A percentile compares a stretch with the other conserved stretches of the same genome.
Evolutionary conservation across 768 basidiomycete genomes (phyloP).

Genomic region (Rhizopogon vulgaris): DNA sequence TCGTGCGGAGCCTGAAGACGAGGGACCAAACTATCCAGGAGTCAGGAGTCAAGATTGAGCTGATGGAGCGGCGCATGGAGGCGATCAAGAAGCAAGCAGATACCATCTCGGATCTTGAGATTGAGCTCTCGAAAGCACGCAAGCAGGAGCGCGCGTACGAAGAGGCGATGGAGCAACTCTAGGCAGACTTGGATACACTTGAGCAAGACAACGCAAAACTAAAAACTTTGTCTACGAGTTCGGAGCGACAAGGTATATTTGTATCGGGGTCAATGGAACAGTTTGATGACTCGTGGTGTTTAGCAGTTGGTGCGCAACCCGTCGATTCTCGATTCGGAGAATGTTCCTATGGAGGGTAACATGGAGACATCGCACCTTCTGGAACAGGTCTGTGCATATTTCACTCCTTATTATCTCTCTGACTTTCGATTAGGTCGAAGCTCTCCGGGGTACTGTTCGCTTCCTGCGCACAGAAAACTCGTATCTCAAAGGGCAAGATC

Average conservation of each 20-base stretch:
- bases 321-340: conserved; percentile 57
- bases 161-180: conserved; percentile 90
- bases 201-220: conserved; percentile 87
- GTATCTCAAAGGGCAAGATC: conserved; percentile 88
- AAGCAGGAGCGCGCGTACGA: conserved; percentile 89
- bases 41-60: conserved; percentile 83
- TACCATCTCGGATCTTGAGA: conserved; percentile 72
- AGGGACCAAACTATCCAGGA: conserved; percentile 92
- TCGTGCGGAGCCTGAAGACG: conserved; percentile 77
- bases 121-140: conserved; percentile 69
- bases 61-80: conserved; percentile 92
- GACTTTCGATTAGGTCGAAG: conserved; percentile 60
- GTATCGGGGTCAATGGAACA: not conserved
- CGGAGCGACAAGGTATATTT: conserved; percentile 65
- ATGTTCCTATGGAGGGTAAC: conserved; percentile 65
- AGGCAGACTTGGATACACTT: conserved; percentile 78
- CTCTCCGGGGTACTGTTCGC: conserved; percentile 83
- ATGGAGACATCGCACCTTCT: conserved; percentile 83
- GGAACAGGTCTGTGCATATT: conserved; percentile 59
- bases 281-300: not conserved
- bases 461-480: conserved; percentile 94
- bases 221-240: conserved; percentile 57
- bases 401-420: conserved; percentile 1
- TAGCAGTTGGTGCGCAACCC: conserved; percentile 43
- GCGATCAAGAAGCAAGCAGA: conserved; percentile 88